phyloP scores from a whole-genome alignment of 345 rosid species.

The Corchorus capsularis region DNA sequence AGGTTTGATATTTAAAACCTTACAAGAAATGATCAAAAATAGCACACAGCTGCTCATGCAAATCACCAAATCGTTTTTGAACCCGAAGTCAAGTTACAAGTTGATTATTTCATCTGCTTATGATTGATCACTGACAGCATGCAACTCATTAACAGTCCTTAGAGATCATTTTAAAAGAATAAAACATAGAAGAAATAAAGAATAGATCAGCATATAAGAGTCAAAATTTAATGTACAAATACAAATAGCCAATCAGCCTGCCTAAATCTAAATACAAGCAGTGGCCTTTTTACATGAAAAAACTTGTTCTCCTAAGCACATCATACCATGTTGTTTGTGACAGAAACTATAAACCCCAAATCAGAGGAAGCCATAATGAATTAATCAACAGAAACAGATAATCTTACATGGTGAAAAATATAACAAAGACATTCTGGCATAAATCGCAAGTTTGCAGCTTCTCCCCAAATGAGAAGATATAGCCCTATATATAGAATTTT shows the following conservation, averaged over 20 bases:
- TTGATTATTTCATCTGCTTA: background rate
- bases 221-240: background rate
- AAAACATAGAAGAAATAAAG: background rate
- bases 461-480: constrained; percentile 98
- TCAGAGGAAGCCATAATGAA: background rate
- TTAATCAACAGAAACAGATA: constrained; percentile 13
- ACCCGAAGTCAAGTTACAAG: background rate
- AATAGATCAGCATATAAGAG: background rate
- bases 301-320: background rate
- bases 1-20: background rate
- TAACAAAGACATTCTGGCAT: constrained; percentile 94
- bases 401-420: constrained; percentile 92
- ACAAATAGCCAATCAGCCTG: background rate
- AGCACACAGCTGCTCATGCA: background rate
- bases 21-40: background rate
- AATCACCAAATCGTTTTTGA: background rate
- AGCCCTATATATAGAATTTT: constrained; percentile 86
- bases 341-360: constrained; percentile 1
- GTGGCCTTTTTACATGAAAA: background rate
- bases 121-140: background rate
- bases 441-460: constrained; percentile 92
- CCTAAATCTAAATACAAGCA: background rate
- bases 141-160: background rate
- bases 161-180: background rate
- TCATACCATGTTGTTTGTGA: background rate